Evolutionary conservation across 768 basidiomycete genomes (phyloP).

Genomic region (Suillus lakei): DNA sequence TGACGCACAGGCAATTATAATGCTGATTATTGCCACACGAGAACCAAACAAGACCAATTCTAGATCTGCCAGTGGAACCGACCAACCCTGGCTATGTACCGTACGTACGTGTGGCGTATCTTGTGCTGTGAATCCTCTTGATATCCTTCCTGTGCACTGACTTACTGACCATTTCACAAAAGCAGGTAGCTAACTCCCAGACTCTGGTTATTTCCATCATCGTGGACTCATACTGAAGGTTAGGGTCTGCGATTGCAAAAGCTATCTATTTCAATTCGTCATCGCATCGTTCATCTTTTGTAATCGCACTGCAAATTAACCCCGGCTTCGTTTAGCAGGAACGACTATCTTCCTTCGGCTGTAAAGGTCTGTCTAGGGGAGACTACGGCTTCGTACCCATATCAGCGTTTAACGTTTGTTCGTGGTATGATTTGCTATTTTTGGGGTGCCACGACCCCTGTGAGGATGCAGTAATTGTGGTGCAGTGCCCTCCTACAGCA

Average conservation of each 20-base stretch:
- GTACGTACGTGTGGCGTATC: neutral
- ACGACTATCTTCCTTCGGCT: too few relatives aligned
- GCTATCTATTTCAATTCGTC: neutral
- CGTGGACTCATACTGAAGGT: neutral
- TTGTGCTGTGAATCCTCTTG: neutral
- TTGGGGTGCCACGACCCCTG: neutral
- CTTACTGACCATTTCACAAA: neutral
- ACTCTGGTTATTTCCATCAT: neutral
- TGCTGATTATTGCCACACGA: constrained; percentile 12
- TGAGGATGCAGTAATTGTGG: neutral
- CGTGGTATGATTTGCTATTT: neutral
- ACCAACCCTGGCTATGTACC: neutral
- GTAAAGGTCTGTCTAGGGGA: too few relatives aligned
- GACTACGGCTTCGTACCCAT: neutral
- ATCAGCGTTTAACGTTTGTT: neutral
- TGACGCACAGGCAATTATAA: constrained; percentile 10
- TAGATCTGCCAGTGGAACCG: constrained; percentile 3
- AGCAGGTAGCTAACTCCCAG: neutral
- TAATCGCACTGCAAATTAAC: neutral
- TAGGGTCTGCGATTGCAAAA: neutral
- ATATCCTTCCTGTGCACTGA: neutral
- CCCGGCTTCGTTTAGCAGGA: too few relatives aligned
- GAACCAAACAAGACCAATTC: constrained; percentile 33
- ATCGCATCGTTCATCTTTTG: neutral
- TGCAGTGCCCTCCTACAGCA: constrained; percentile 4